These are phyloP conservation scores for Fusarium nurragi DNA, from an alignment of 2,329 filamentous ascomycete species.

Conservation along the genomic window DNA sequence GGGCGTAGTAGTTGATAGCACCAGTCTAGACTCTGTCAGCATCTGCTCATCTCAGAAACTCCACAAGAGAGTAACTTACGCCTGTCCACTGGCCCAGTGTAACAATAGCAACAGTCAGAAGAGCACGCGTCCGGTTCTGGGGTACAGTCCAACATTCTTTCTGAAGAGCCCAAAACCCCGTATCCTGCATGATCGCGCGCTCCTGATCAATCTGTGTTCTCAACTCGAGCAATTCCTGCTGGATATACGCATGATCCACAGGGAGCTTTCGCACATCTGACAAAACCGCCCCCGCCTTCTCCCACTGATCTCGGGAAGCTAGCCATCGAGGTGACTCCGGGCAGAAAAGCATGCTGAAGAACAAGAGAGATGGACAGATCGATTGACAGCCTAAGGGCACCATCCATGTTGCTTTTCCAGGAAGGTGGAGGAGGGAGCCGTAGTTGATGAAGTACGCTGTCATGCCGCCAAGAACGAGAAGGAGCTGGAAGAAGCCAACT, in stretches of 20 bases:
- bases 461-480: slow-evolving; percentile 62
- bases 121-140: slow-evolving; percentile 37
- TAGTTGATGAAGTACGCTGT: slow-evolving; percentile 65
- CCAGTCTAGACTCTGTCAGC: slow-evolving; percentile 27
- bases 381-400: slow-evolving; percentile 65
- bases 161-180: slow-evolving; percentile 34
- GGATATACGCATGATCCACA: slow-evolving; percentile 33
- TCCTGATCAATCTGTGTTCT: slow-evolving; percentile 34
- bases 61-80: slow-evolving; percentile 15
- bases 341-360: slow-evolving; percentile 63
- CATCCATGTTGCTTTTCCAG: slow-evolving; percentile 44
- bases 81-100: slow-evolving; percentile 43
- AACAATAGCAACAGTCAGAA: slow-evolving; percentile 41
- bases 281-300: slow-evolving; percentile 48
- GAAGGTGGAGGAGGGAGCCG: slow-evolving; percentile 55
- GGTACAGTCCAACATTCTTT: slow-evolving; percentile 36
- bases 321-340: slow-evolving; percentile 68
- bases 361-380: slow-evolving; percentile 63
- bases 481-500: slow-evolving; percentile 69
- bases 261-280: slow-evolving; percentile 33
- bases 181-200: slow-evolving; percentile 31
- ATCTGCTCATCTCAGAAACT: neutral
- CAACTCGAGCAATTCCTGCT: slow-evolving; percentile 35
- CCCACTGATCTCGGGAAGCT: slow-evolving; percentile 65
- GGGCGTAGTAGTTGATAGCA: slow-evolving; percentile 67